phyloP scores from a whole-genome alignment of 805 yeast genomes.

The Ascoidea rubescens region DNA sequence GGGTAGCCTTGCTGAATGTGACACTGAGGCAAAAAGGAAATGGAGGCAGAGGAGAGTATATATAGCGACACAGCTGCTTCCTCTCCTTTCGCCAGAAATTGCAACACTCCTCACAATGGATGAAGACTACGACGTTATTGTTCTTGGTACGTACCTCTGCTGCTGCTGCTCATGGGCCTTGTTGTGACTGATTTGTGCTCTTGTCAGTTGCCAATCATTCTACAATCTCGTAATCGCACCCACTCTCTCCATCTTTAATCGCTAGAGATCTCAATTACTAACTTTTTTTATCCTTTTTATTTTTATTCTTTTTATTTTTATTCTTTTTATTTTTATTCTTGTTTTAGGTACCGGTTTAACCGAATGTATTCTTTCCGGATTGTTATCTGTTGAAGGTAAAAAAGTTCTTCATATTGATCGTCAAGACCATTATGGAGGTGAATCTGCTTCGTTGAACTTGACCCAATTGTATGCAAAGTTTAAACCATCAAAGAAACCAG shows the following conservation, averaged over 20 bases:
- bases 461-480: slow-evolving; percentile 63
- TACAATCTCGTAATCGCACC: not conserved
- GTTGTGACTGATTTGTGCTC: not conserved
- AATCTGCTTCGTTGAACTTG: slow-evolving; percentile 72
- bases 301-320: not conserved
- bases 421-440: slow-evolving; percentile 93
- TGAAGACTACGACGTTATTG: slow-evolving; percentile 93
- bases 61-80: too few species aligned
- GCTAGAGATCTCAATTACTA: not conserved
- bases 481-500: slow-evolving; percentile 64
- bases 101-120: slow-evolving; percentile 41
- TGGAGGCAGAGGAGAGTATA: too few species aligned
- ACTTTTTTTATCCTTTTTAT: not conserved
- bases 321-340: not conserved
- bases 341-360: slow-evolving; percentile 57
- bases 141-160: slow-evolving; percentile 46
- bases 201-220: not conserved
- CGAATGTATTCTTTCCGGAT: slow-evolving; percentile 89
- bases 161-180: not conserved
- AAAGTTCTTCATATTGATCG: slow-evolving; percentile 93
- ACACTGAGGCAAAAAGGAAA: too few species aligned
- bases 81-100: too few species aligned
- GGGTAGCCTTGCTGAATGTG: too few species aligned
- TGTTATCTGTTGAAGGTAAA: slow-evolving; percentile 94
- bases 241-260: not conserved